phyloP scores from a whole-genome alignment of 2,329 filamentous ascomycete species.

The Alternaria metachromatica region DNA sequence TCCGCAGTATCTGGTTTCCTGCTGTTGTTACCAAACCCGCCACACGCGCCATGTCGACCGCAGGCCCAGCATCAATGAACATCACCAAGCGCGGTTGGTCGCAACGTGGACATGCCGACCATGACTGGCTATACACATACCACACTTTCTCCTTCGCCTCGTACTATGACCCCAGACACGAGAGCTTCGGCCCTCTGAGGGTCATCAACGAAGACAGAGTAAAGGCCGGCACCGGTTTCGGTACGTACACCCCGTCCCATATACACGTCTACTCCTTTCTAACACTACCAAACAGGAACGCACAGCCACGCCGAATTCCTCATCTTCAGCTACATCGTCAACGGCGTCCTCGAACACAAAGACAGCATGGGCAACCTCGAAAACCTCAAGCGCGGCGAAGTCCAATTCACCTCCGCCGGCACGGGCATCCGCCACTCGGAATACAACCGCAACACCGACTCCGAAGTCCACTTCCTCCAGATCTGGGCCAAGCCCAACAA shows the following conservation, averaged over 20 bases:
- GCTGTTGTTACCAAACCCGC: conserved; percentile 41
- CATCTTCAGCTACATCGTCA: conserved; percentile 89
- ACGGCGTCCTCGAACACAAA: conserved; percentile 83
- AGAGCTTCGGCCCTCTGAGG: conserved; percentile 75
- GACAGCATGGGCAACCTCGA: conserved; percentile 77
- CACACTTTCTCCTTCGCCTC: conserved; percentile 85
- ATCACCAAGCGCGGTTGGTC: conserved; percentile 77
- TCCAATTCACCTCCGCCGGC: conserved; percentile 90
- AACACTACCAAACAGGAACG: conserved; percentile 56
- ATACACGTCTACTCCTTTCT: background rate
- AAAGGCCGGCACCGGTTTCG: conserved; percentile 75
- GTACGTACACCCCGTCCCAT: background rate
- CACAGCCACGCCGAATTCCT: conserved; percentile 87
- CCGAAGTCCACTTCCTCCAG: conserved; percentile 83
- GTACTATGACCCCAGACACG: conserved; percentile 71
- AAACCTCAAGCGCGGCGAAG: conserved; percentile 80
- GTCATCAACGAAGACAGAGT: conserved; percentile 92
- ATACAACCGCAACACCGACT: conserved; percentile 74
- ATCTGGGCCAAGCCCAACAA: conserved; percentile 88
- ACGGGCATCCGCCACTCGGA: conserved; percentile 82
- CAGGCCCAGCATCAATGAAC: conserved; percentile 54
- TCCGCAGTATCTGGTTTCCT: conserved; percentile 45
- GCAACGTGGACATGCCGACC: conserved; percentile 76
- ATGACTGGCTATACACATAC: conserved; percentile 87
- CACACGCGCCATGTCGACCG: conserved; percentile 51